Base-by-base conservation (phyloP, 2,329 filamentous ascomycete genomes). In the Lecanicillium sp. region DNA sequence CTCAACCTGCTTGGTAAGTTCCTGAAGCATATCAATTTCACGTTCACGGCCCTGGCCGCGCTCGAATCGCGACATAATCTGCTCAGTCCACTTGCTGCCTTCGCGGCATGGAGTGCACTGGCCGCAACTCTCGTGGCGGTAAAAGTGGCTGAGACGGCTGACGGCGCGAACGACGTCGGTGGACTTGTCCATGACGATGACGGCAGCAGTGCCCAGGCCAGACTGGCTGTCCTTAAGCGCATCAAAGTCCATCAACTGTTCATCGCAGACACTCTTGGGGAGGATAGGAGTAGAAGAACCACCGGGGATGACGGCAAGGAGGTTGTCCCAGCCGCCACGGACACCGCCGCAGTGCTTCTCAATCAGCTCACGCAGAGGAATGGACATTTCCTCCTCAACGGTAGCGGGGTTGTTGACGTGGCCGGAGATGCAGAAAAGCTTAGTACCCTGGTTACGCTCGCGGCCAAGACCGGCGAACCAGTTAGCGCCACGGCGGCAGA, bases 51-150 rank as follows among this genome's bases (percentile, higher is more conserved):
- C 92, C 64, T 86, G 79, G 43, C 92, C 92, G 63, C 85, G 84
- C 72, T 94, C 88, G 53, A 98, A 94, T 41, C 92, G 83, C 64
- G 84, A 73, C 92, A 98, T 96, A 64, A 98, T 96, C 73, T 98
- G 89, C 66, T 94, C 85, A 9, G 90, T 95, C 92, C 92, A 98
- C 71, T 94, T 95, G 72, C 84, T 94, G 49, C 92, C 92, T 70
- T 98, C 92, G 60, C 92, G 85, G 76, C 92, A 98, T n/a, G 92
- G 92, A 42, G 92, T 98, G 73, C 92, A 98, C 70, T 98, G 92
- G 44, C 92, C 92, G 64, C 92, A 98, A 50, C 82, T 89, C 73
- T 98, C 92, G 71, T 98, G 92, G 65, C 89, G 85, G 74, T 98
- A 98, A 73, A 98, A 98, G 63, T 90, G 86, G 55, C 85, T 86